Percentiles rank a stretch among this genome's conserved stretches.
phyloP scores from a whole-genome alignment of 345 rosid genomes.

The Salix arbutifolia region DNA sequence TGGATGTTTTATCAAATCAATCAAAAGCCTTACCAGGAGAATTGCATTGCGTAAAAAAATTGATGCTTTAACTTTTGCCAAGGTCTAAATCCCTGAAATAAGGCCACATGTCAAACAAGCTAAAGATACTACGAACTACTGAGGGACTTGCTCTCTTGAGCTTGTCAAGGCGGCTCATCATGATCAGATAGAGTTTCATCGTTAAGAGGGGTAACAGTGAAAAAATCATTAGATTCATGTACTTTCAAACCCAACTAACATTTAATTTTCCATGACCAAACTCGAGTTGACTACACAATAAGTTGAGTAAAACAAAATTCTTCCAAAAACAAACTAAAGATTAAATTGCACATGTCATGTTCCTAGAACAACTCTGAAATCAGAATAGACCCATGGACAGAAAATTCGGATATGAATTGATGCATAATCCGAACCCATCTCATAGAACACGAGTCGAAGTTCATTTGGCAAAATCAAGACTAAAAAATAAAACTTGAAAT shows the following conservation, averaged over 20 bases:
- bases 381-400: slow-evolving; percentile 10
- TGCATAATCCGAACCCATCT: slow-evolving; percentile 18
- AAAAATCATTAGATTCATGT: slow-evolving; percentile 21
- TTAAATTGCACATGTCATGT: slow-evolving; percentile 19
- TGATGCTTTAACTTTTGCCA: background rate
- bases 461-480: background rate
- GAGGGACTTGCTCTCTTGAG: no score
- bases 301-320: slow-evolving; percentile 10
- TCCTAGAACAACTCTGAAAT: background rate
- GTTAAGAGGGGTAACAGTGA: background rate
- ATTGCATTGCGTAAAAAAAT: background rate
- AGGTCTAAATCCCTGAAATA: background rate
- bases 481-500: background rate
- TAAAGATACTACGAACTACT: no score
- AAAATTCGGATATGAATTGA: slow-evolving; percentile 1
- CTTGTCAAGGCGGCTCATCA: background rate
- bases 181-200: slow-evolving; percentile 3
- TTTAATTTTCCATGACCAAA: slow-evolving; percentile 8
- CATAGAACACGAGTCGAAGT: slow-evolving; percentile 13
- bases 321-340: background rate
- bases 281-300: slow-evolving; percentile 1
- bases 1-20: slow-evolving; percentile 10
- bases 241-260: slow-evolving; percentile 26
- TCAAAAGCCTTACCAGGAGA: background rate
- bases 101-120: background rate